Evolutionary conservation across 1,284 basidiomycete species (phyloP).

Genomic region (Leccinum fuscescens): DNA sequence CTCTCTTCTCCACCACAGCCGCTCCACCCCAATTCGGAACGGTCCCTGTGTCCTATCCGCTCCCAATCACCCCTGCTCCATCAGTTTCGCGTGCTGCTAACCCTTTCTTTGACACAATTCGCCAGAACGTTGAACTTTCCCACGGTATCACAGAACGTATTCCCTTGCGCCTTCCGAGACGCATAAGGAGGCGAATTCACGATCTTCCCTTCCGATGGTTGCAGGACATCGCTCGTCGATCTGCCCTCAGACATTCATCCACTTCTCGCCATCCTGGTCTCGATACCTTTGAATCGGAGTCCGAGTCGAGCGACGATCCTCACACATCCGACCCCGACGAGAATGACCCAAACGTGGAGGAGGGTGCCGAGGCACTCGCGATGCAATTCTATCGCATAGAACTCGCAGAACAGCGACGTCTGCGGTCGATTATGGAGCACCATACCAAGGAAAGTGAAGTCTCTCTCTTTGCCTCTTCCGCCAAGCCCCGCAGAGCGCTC

Average conservation of each 20-base stretch:
- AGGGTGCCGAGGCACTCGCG: slow-evolving; percentile 78
- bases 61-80: slow-evolving; percentile 24
- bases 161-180: slow-evolving; percentile 67
- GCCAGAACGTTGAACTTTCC: slow-evolving; percentile 90
- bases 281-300: slow-evolving; percentile 53
- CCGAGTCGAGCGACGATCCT: slow-evolving; percentile 35
- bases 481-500: slow-evolving; percentile 9
- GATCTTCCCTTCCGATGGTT: slow-evolving; percentile 87
- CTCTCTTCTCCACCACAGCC: slow-evolving; percentile 50
- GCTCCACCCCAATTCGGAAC: slow-evolving; percentile 11
- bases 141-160: slow-evolving; percentile 84
- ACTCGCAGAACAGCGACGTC: slow-evolving; percentile 82
- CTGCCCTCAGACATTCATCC: slow-evolving; percentile 29
- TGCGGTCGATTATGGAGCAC: slow-evolving; percentile 91
- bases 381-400: slow-evolving; percentile 92
- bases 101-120: slow-evolving; percentile 93
- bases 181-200: slow-evolving; percentile 58
- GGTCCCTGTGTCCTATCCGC: slow-evolving; percentile 16
- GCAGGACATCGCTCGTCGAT: slow-evolving; percentile 63
- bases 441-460: slow-evolving; percentile 60
- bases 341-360: slow-evolving; percentile 46
- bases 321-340: slow-evolving; percentile 37
- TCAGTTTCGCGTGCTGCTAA: slow-evolving; percentile 42
- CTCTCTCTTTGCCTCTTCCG: neutral
- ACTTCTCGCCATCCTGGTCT: slow-evolving; percentile 73